phyloP scores from a whole-genome alignment of 2,329 filamentous ascomycete genomes.

The Nothopassalora personata region DNA sequence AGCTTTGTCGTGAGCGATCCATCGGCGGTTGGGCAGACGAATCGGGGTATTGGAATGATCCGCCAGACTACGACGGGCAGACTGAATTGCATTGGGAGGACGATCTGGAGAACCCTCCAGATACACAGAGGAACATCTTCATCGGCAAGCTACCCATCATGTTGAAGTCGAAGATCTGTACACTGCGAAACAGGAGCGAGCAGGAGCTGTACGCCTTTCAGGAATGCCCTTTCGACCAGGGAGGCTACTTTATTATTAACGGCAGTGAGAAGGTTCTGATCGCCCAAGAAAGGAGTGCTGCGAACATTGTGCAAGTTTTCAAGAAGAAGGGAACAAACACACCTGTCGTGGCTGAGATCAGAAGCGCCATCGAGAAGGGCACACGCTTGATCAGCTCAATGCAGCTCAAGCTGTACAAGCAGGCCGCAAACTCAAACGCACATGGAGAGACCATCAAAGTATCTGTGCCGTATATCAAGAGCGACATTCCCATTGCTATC shows the following conservation, averaged over 20 bases:
- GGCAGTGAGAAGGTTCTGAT: constrained; percentile 98
- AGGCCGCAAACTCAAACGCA: constrained; percentile 56
- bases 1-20: constrained; percentile 71
- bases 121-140: constrained; percentile 59
- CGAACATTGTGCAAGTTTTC: constrained; percentile 98
- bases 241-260: constrained; percentile 99
- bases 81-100: constrained; percentile 45
- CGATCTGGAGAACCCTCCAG: constrained; percentile 27
- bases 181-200: constrained; percentile 75
- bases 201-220: constrained; percentile 85
- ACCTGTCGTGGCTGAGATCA: constrained; percentile 90
- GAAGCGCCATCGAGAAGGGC: constrained; percentile 93
- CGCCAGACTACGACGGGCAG: constrained; percentile 33
- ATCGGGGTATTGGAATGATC: constrained; percentile 48
- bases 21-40: constrained; percentile 59
- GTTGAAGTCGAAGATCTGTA: constrained; percentile 95
- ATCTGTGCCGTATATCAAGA: constrained; percentile 88
- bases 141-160: constrained; percentile 96
- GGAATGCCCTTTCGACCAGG: constrained; percentile 96
- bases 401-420: constrained; percentile 72
- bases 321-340: constrained; percentile 95
- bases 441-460: constrained; percentile 86
- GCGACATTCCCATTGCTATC: constrained; percentile 86
- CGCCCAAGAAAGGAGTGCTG: constrained; percentile 92
- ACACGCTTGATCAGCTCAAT: constrained; percentile 90